Evolutionary conservation across 108 stramenopile species (phyloP).

Genomic region (Skeletonema potamos): DNA sequence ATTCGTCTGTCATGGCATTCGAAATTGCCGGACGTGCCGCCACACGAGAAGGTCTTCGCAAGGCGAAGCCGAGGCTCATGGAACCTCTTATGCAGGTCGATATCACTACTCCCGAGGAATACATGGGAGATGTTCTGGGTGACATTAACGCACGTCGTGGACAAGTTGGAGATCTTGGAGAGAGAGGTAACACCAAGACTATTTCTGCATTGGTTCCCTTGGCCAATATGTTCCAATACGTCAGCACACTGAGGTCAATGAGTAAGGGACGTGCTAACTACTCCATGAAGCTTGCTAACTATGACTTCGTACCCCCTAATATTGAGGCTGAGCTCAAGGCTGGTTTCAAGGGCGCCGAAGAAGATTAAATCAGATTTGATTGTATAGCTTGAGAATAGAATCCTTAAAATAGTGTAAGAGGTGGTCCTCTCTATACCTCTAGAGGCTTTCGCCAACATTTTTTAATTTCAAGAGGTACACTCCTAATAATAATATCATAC

Average conservation of each 20-base stretch:
- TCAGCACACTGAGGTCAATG: constrained; percentile 92
- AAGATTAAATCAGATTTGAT: constrained; percentile 17
- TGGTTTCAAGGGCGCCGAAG: constrained; percentile 83
- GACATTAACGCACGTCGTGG: constrained; percentile 98
- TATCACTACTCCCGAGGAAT: constrained; percentile 96
- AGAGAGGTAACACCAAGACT: constrained; percentile 94
- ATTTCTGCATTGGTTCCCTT: constrained; percentile 93
- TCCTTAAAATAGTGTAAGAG: neutral
- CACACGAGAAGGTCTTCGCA: constrained; percentile 92
- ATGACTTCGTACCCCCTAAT: constrained; percentile 95
- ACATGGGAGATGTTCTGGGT: constrained; percentile 98
- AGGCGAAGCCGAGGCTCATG: constrained; percentile 96
- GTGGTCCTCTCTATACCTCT: neutral
- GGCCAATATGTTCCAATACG: constrained; percentile 99
- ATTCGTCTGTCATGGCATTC: constrained; percentile 91
- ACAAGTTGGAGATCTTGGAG: constrained; percentile 91
- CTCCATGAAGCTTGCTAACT: constrained; percentile 96
- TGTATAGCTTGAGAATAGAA: neutral
- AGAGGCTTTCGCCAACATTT: too few species aligned
- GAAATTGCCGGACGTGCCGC: constrained; percentile 94
- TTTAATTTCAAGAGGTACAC: too few species aligned
- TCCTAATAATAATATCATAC: too few species aligned
- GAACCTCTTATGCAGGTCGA: constrained; percentile 99
- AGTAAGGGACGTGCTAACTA: constrained; percentile 97
- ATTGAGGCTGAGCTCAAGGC: constrained; percentile 90